Evolutionary conservation across 805 yeast species (phyloP).

Genomic region (Metschnikowia peoriensis): DNA sequence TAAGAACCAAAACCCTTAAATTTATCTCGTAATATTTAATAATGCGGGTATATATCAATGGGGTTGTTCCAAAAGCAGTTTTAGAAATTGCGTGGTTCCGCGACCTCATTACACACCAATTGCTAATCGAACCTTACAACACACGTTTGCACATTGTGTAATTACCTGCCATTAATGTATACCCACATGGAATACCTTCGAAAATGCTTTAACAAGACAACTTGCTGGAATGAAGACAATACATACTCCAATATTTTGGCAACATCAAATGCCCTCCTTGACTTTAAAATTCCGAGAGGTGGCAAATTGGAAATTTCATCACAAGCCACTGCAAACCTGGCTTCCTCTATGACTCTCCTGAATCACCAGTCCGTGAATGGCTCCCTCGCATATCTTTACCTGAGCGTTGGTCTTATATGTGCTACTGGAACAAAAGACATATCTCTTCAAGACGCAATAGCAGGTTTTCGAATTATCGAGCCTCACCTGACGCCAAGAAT

Average conservation of each 20-base stretch:
- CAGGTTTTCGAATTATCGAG: constrained; percentile 63
- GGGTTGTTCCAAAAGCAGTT: not conserved
- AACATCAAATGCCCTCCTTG: constrained; percentile 67
- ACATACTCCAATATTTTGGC: constrained; percentile 72
- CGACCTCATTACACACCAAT: not conserved
- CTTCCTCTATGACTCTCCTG: constrained; percentile 68
- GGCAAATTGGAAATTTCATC: constrained; percentile 65
- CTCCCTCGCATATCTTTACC: constrained; percentile 76
- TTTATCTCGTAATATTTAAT: not conserved
- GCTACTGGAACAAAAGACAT: constrained; percentile 52
- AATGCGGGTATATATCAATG: not conserved
- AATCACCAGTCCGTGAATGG: constrained; percentile 70
- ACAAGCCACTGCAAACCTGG: constrained; percentile 65
- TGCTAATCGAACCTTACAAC: not conserved
- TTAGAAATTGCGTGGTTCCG: not conserved
- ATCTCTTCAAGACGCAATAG: constrained; percentile 62
- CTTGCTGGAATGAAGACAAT: constrained; percentile 79
- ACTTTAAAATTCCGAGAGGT: constrained; percentile 72
- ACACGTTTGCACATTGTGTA: not conserved
- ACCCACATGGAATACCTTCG: constrained; percentile 86
- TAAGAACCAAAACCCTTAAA: too few relatives aligned
- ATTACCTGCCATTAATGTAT: constrained; percentile 46
- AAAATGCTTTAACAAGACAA: constrained; percentile 62
- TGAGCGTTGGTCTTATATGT: constrained; percentile 54
- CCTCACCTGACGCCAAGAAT: constrained; percentile 29